A percentile compares a stretch with the other conserved stretches of the same genome.
These are phyloP conservation scores for Solanum paucissectum DNA, from an alignment of 257 asterid genomes.

Conservation along the genomic window DNA sequence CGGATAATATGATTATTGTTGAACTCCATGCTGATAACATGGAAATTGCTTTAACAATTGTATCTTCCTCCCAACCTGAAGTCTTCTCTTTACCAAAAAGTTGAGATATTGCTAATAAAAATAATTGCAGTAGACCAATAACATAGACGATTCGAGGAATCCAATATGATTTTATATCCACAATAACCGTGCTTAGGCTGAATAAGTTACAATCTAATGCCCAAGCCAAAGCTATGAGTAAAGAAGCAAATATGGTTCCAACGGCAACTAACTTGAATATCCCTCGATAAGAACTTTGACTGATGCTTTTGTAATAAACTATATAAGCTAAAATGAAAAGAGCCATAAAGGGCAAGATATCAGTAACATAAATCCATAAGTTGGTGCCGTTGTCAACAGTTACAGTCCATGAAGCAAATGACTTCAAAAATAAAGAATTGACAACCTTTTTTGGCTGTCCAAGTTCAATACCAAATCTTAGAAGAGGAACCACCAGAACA, in stretches of 20 bases:
- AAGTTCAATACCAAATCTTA: neutral
- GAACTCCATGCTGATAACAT: conserved; percentile 72
- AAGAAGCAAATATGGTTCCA: conserved; percentile 38
- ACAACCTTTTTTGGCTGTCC: neutral
- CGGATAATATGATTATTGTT: conserved; percentile 60
- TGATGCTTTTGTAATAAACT: conserved; percentile 34
- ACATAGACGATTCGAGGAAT: conserved; percentile 67
- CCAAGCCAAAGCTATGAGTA: conserved; percentile 20
- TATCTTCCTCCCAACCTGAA: conserved; percentile 24
- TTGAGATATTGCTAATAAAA: conserved; percentile 26
- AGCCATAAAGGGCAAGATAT: conserved; percentile 8
- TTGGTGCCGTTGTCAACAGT: conserved; percentile 36
- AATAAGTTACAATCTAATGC: conserved; percentile 16
- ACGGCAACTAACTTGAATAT: conserved; percentile 38
- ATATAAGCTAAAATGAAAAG: conserved; percentile 45
- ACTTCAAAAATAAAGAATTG: conserved; percentile 21
- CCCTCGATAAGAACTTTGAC: conserved; percentile 31
- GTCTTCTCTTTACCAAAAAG: conserved; percentile 18
- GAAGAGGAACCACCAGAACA: neutral
- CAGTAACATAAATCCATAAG: conserved; percentile 41
- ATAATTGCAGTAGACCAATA: conserved; percentile 57
- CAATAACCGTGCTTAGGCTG: conserved; percentile 15
- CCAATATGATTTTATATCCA: conserved; percentile 28
- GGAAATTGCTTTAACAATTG: conserved; percentile 38
- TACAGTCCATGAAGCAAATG: conserved; percentile 39